Evolutionary conservation across 2,329 filamentous ascomycete species (phyloP).

Genomic region (Neopestalotiopsis rosae): DNA sequence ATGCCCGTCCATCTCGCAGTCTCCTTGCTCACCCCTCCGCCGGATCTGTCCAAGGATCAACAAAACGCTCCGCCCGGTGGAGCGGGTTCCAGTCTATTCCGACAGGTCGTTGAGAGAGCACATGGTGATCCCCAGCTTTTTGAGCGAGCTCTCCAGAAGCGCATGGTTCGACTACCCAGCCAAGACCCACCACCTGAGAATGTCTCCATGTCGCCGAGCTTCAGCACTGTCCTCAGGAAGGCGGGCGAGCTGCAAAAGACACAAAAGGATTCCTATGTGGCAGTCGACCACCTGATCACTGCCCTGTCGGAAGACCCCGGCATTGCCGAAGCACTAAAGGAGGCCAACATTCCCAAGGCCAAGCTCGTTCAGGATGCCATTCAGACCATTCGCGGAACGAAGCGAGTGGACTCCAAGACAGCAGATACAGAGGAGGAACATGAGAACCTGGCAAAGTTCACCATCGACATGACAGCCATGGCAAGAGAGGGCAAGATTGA

Average conservation of each 20-base stretch:
- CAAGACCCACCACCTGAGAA: slow-evolving; percentile 94
- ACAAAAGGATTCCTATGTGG: slow-evolving; percentile 96
- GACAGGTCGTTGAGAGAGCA: slow-evolving; percentile 91
- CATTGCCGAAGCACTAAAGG: slow-evolving; percentile 76
- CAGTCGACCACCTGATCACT: slow-evolving; percentile 92
- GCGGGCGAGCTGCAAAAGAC: slow-evolving; percentile 92
- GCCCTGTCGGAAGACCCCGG: slow-evolving; percentile 79
- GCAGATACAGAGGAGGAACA: slow-evolving; percentile 92
- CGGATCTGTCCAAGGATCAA: slow-evolving; percentile 81
- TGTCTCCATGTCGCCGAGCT: slow-evolving; percentile 80
- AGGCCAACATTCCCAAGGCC: slow-evolving; percentile 88
- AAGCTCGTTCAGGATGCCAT: slow-evolving; percentile 93
- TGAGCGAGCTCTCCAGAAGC: slow-evolving; percentile 89
- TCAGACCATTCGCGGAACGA: slow-evolving; percentile 88
- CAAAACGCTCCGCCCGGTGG: slow-evolving; percentile 71
- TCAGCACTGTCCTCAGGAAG: slow-evolving; percentile 81
- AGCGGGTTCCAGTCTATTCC: slow-evolving; percentile 77
- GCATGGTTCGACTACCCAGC: slow-evolving; percentile 85
- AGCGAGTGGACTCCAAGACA: slow-evolving; percentile 92
- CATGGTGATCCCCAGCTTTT: slow-evolving; percentile 91
- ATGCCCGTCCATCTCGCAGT: slow-evolving; percentile 89
- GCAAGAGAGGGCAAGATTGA: slow-evolving; percentile 97
- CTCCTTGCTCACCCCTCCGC: slow-evolving; percentile 76
- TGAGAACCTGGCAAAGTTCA: slow-evolving; percentile 97
- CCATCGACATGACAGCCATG: slow-evolving; percentile 97